Base-by-base conservation (phyloP, 1,284 basidiomycete genomes). In the Microbotryum saponariae region DNA sequence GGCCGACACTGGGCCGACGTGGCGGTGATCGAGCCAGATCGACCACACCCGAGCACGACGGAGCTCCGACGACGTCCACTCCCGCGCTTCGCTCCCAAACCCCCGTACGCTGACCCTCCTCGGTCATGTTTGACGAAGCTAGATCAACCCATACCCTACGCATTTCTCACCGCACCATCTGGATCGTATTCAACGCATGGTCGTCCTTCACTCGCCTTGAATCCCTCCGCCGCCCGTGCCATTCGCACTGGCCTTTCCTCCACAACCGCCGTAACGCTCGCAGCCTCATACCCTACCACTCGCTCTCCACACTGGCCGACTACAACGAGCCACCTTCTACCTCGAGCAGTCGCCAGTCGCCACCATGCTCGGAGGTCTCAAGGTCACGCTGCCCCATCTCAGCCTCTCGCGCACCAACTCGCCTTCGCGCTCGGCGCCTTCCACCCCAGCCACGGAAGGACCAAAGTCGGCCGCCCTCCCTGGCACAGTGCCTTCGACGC, bases 331-430 rank as follows among this genome's bases (percentile, higher is more conserved):
- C 4, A 21, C 3, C 14, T 18, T 18, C 14, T 18, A 14, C 37
- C 37, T 42, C 12, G 37, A 42, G 37, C 37, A 12, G 37, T 42
- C 37, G 37, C 37, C 14, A 9, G 37, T 42, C 37, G 37, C 37
- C 37, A 16, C 37, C 37, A 42, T 42, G 37, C 37, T 42, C 37
- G 37, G 37, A 42, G 37, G 37, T 42, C 33, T 56, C 54, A 56
- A 56, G 37, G 54, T 47, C 18, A 42, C 33, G 4, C 42, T 56
- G 37, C 54, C 54, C 16, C 54, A 56, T 16, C 25, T 56, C 33
- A 21, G 18, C n/a, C 42, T 56, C 37, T 56, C 54, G 25, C 54
- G 54, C n/a, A 56, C 46, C 54, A 56, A 53, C 51, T 53, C 51
- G 31, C 51, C 51, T 20, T 53, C 51, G 25, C 23, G 51, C n/a